Evolutionary conservation across 305 asterid species (phyloP).

Genomic region (Fraxinus ornus): DNA sequence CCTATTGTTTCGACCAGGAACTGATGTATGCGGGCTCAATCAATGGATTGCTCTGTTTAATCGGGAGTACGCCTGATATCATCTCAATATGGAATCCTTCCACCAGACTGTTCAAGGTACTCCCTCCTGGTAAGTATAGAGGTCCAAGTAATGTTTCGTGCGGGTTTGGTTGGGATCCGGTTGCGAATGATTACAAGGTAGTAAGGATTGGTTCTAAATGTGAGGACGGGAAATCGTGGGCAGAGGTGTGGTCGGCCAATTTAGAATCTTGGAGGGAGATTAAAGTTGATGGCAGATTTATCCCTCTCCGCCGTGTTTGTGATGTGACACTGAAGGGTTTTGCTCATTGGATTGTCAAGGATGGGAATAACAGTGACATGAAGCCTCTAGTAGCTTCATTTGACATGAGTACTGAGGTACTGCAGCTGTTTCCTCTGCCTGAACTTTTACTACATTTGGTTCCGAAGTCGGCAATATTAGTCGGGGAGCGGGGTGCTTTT

Average conservation of each 20-base stretch:
- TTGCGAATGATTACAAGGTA: slow-evolving; percentile 10
- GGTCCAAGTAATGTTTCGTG: not conserved
- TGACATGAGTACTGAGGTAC: not conserved
- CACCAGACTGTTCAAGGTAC: not conserved
- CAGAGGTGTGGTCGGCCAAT: slow-evolving; percentile 5
- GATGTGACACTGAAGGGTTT: not conserved
- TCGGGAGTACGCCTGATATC: not conserved
- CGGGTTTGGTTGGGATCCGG: slow-evolving; percentile 20
- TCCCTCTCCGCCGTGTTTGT: not conserved
- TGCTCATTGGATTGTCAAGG: slow-evolving; percentile 3
- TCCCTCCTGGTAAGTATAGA: not conserved
- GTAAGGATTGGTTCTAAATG: slow-evolving; percentile 1
- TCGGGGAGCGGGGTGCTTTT: not conserved
- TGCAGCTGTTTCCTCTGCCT: not conserved
- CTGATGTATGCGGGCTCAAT: not conserved
- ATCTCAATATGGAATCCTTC: not conserved
- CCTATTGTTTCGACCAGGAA: not conserved
- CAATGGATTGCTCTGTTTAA: slow-evolving; percentile 3
- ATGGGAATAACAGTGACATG: not conserved
- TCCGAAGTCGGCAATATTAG: not conserved
- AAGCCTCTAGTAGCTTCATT: not conserved
- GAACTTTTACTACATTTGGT: not conserved
- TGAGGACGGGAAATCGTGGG: not conserved
- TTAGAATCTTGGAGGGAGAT: slow-evolving; percentile 6
- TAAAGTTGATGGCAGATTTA: not conserved